Evolutionary conservation across 2,329 filamentous ascomycete species (phyloP), one percentile per base, ranked within the genome.

Genomic region (Leptographium radiaticola): DNA sequence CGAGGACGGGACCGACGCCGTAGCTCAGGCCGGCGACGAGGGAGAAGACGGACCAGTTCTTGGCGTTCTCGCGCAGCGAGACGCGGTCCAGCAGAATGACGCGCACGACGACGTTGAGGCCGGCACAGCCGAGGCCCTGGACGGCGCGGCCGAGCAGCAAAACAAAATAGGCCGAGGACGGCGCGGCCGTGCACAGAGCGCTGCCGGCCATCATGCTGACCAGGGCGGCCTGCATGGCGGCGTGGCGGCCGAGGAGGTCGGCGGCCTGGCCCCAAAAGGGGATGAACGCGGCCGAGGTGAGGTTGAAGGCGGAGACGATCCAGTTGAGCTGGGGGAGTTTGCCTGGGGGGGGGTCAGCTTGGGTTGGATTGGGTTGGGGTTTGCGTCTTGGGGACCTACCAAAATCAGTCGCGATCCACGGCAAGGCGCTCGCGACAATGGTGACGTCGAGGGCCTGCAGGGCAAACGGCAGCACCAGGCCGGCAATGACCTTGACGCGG

Each of bases 241-340:
- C 68, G 61, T 84, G 77, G 2, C 83, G 75, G 16, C 83, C 83
- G 59, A 83, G 84, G 33, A 85, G 73, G 58, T 86, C 80, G 16
- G 79, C 75, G 46, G 82, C 71, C 59, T 85, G 81, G 1, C 77
- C 80, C 67, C 81, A 85, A 52, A 78, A 75, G 4, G 82, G 82
- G 10, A 86, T 80, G 58, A 85, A 86, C 1, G 81, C 76, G 1
- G 83, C 81, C 0, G 79, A 79, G 0, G 81, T 83, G 15, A 87
- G 69, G 52, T 81, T 86, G 65, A 85, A 87, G 8, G 81, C 72
- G 0, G 83, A 82, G 18, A 86, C 77, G 61, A 87, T 83, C 81
- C 81, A 86, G 61, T 83, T 85, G 2, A 84, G 70, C 59, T 83
- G 75, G 18, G 75, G 71, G 6, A 80, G 62, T 61, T 80, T 63